These are phyloP conservation scores for Arthrobotrys sphaeroides DNA, from an alignment of 2,329 filamentous ascomycete species.

Conservation along the genomic window DNA sequence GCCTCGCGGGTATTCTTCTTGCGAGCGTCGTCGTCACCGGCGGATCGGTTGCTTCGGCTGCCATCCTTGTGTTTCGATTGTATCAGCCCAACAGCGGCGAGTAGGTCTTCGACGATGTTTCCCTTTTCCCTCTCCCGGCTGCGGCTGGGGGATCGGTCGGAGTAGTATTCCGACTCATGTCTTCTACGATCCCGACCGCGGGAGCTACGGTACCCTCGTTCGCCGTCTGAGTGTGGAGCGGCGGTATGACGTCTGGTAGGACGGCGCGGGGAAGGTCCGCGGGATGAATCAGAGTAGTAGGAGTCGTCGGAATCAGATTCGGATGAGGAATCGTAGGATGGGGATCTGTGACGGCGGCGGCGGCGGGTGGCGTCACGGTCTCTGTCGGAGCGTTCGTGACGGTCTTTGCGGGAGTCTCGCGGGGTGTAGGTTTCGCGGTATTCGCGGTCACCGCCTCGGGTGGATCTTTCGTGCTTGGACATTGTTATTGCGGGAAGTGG, in stretches of 20 bases:
- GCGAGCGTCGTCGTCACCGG: slow-evolving; percentile 1
- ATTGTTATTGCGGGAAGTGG: slow-evolving; percentile 10
- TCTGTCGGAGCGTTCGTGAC: slow-evolving; percentile 31
- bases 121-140: slow-evolving; percentile 24
- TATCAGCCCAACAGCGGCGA: slow-evolving; percentile 41
- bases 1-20: slow-evolving; percentile 43
- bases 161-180: slow-evolving; percentile 23
- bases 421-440: slow-evolving; percentile 15
- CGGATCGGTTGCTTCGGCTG: not conserved
- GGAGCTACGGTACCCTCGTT: slow-evolving; percentile 11
- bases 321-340: slow-evolving; percentile 46
- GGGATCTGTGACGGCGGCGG: slow-evolving; percentile 43
- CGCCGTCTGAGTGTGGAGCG: slow-evolving; percentile 35
- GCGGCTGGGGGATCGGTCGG: slow-evolving; percentile 33
- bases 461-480: slow-evolving; percentile 40
- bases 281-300: slow-evolving; percentile 32
- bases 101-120: slow-evolving; percentile 40
- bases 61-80: slow-evolving; percentile 44
- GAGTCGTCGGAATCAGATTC: slow-evolving; percentile 23
- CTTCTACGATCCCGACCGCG: slow-evolving; percentile 34
- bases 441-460: slow-evolving; percentile 31
- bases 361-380: slow-evolving; percentile 35
- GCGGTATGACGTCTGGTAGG: slow-evolving; percentile 43
- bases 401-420: slow-evolving; percentile 5
- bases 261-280: slow-evolving; percentile 34